These are phyloP conservation scores for Ganoderma resinaceum DNA, from an alignment of 1,284 basidiomycete species.

Conservation along the genomic window DNA sequence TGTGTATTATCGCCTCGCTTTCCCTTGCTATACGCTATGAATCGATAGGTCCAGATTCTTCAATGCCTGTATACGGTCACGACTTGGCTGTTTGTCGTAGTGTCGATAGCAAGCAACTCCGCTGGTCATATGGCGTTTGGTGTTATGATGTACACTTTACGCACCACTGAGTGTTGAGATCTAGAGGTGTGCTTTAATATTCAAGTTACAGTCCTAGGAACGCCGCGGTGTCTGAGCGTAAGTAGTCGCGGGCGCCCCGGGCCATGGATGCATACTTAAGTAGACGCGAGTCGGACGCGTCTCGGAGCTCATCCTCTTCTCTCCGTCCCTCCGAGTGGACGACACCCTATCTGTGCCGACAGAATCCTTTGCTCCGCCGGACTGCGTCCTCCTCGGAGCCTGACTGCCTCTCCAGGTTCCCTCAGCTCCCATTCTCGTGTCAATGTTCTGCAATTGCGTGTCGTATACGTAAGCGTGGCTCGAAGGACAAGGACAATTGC, in stretches of 20 bases:
- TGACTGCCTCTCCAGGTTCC: conserved; percentile 9
- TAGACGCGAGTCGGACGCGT: background rate
- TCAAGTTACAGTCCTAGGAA: background rate
- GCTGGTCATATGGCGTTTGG: background rate
- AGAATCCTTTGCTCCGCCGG: background rate
- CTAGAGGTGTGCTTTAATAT: background rate
- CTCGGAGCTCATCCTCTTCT: background rate
- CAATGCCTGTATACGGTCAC: conserved; percentile 1
- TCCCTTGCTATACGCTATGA: conserved; percentile 31
- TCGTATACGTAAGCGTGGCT: conserved; percentile 17
- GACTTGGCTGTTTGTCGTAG: conserved; percentile 2
- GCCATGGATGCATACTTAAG: background rate
- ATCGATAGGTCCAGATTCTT: conserved; percentile 19
- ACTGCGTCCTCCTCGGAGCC: background rate
- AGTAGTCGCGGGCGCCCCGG: background rate
- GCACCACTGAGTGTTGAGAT: background rate
- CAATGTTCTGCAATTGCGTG: conserved; percentile 16
- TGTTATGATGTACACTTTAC: conserved; percentile 1
- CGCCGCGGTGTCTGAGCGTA: background rate
- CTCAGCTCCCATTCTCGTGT: background rate
- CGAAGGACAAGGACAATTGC: conserved; percentile 12
- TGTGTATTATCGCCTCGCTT: conserved; percentile 33
- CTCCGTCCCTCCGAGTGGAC: background rate
- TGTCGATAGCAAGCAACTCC: background rate
- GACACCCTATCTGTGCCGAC: background rate